Evolutionary conservation across 768 basidiomycete genomes (phyloP).

Genomic region (Trametes meyenii): DNA sequence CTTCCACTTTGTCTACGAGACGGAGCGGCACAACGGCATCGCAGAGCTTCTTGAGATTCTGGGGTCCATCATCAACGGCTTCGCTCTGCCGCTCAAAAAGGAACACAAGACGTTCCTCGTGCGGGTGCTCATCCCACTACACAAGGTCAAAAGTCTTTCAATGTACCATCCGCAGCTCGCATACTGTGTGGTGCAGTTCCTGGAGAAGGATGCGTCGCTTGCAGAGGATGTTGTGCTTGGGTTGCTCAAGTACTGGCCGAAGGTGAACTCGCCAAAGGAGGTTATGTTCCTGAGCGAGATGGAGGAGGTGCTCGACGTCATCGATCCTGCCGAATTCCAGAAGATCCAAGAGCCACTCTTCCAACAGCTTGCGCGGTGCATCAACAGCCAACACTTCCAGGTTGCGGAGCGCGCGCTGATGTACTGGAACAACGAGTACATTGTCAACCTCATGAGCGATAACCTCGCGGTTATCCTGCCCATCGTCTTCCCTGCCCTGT

Average conservation of each 20-base stretch:
- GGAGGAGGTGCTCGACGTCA: slow-evolving; percentile 98
- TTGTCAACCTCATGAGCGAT: slow-evolving; percentile 98
- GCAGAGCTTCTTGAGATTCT: slow-evolving; percentile 97
- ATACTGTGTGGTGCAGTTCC: slow-evolving; percentile 98
- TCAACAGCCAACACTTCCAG: slow-evolving; percentile 99
- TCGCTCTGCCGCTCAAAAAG: slow-evolving; percentile 95
- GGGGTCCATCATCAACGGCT: slow-evolving; percentile 99
- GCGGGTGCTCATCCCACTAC: slow-evolving; percentile 90
- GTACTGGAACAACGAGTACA: slow-evolving; percentile 99
- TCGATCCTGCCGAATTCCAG: slow-evolving; percentile 93
- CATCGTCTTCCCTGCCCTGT: slow-evolving; percentile 95
- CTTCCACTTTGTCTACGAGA: slow-evolving; percentile 98
- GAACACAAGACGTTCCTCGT: slow-evolving; percentile 99
- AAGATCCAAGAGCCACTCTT: slow-evolving; percentile 94
- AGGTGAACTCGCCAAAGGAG: slow-evolving; percentile 98
- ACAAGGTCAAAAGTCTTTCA: slow-evolving; percentile 98
- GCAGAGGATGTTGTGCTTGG: slow-evolving; percentile 97
- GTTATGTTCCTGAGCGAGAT: slow-evolving; percentile 99
- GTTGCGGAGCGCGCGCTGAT: slow-evolving; percentile 95
- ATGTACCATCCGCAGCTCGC: slow-evolving; percentile 99
- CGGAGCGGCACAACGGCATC: slow-evolving; percentile 98
- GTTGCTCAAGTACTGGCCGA: slow-evolving; percentile 97
- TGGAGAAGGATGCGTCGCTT: slow-evolving; percentile 91
- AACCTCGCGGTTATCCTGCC: slow-evolving; percentile 88
- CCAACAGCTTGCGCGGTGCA: slow-evolving; percentile 92